phyloP scores from a whole-genome alignment of 2,329 filamentous ascomycete species.

The Sordariomycetes sp. region DNA sequence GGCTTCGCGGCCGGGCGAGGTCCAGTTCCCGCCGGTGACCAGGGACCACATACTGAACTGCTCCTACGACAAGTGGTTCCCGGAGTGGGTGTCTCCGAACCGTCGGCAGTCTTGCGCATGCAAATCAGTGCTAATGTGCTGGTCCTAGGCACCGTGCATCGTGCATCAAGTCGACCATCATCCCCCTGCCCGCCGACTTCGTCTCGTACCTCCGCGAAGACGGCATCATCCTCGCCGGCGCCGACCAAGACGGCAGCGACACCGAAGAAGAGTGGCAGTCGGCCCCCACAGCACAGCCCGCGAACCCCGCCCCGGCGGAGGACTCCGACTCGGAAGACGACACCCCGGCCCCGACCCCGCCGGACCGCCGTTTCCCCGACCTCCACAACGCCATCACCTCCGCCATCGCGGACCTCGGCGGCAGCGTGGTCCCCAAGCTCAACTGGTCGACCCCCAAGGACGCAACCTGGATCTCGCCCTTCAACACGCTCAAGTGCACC shows the following conservation, averaged over 20 bases:
- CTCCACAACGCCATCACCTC: constrained; percentile 66
- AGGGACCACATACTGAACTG: constrained; percentile 86
- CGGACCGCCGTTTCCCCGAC: constrained; percentile 49
- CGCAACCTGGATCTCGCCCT: constrained; percentile 75
- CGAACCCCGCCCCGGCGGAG: constrained; percentile 18
- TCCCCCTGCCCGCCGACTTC: constrained; percentile 64
- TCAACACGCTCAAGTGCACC: constrained; percentile 85
- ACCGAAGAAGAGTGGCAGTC: constrained; percentile 37
- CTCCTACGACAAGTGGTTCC: constrained; percentile 87
- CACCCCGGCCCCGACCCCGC: constrained; percentile 23
- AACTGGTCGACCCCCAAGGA: constrained; percentile 98
- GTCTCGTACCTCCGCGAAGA: constrained; percentile 82
- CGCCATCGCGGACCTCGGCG: constrained; percentile 69
- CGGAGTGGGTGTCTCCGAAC: constrained; percentile 34
- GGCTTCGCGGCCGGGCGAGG: background rate
- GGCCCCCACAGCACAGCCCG: constrained; percentile 12
- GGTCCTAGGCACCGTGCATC: constrained; percentile 48
- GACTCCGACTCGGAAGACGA: constrained; percentile 31
- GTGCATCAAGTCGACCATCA: constrained; percentile 75
- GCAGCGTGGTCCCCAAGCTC: constrained; percentile 79
- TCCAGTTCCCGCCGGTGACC: constrained; percentile 68
- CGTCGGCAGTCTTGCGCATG: background rate
- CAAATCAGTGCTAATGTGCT: background rate
- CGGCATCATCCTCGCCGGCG: constrained; percentile 74
- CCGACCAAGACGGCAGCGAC: constrained; percentile 37